Evolutionary conservation across 2,329 filamentous ascomycete genomes (phyloP), one percentile per base, ranked within the genome.

Genomic region (Talaromyces verruculosus): DNA sequence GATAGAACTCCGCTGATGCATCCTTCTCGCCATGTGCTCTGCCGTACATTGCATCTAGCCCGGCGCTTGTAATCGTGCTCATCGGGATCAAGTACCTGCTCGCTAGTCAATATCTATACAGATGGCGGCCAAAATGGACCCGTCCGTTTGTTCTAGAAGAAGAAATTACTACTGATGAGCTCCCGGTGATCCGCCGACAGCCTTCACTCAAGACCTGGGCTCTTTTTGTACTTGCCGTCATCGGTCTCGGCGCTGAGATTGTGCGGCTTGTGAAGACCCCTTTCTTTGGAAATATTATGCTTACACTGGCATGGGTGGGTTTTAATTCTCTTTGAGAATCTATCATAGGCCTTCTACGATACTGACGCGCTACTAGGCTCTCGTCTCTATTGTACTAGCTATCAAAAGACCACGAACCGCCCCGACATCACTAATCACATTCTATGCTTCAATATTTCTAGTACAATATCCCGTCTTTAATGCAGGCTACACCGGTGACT

Each of bases 101-200:
- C n/a, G 69, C 68, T 5, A 68, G 70, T 28, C 43, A 72, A 25
- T 49, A 51, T 1, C 51, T 75, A 1, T 63, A 67, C 33, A 66
- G 65, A 41, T 73, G 70, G 71, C 75, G 78, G 49, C 82, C 85
- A 39, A 74, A 70, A 75, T 88, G 86, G 85, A 80, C 79, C 22
- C 77, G 71, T 58, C 78, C 83, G 3, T 87, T 88, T 67, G 74
- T 87, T 19, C 71, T 79, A 19, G 84, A 86, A 66, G 68, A 74
- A 22, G 69, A 70, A 19, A 72, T 73, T 39, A 69, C 72, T 41
- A 66, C 57, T 49, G 60, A 69, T 47, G 74, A 77, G 55, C 68
- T 75, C 59, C 75, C 72, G 63, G 75, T 70, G 59, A 79, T 74
- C 35, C 68, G 72, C 28, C 72, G 65, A 66, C 73, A 68, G 47